Conservation (phyloP, 306 rosid genomes). For the Aeschynomene evenia region DNA sequence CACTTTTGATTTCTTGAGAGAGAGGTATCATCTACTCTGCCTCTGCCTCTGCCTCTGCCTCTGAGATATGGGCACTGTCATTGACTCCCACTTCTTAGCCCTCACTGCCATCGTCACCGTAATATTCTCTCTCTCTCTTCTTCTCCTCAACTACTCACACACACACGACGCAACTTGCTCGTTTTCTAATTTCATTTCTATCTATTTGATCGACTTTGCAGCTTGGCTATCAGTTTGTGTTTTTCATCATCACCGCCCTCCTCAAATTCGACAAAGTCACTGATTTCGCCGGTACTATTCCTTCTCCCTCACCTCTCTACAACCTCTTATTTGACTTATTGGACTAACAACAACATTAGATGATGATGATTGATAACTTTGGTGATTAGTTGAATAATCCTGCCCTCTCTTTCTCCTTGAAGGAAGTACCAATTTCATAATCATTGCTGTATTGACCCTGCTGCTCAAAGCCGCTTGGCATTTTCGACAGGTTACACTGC, state of each 20-base stretch:
- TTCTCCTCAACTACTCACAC: not conserved
- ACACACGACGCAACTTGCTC: too few species aligned
- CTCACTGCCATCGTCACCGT: constrained; percentile 90
- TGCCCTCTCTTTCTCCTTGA: not conserved
- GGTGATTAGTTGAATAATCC: not conserved
- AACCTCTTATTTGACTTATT: not conserved
- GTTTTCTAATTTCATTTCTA: not conserved
- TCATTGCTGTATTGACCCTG: constrained; percentile 74
- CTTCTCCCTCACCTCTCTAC: not conserved
- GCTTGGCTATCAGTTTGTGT: constrained; percentile 72
- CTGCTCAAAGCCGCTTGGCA: constrained; percentile 70
- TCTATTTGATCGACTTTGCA: constrained; percentile 32
- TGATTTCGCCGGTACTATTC: constrained; percentile 81
- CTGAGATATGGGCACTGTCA: constrained; percentile 78
- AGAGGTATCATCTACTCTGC: too few species aligned
- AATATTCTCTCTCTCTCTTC: not conserved
- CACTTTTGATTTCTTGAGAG: too few species aligned
- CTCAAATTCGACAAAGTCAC: constrained; percentile 92
- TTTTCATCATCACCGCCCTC: constrained; percentile 88
- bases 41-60: too few species aligned
- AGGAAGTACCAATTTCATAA: constrained; percentile 93
- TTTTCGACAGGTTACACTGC: constrained; percentile 71
- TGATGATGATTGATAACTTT: too few species aligned
- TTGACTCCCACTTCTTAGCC: constrained; percentile 82
- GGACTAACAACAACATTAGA: too few species aligned